Evolutionary conservation across 352 stramenopile species (phyloP).

Genomic region (Pythium pectinolyticum): DNA sequence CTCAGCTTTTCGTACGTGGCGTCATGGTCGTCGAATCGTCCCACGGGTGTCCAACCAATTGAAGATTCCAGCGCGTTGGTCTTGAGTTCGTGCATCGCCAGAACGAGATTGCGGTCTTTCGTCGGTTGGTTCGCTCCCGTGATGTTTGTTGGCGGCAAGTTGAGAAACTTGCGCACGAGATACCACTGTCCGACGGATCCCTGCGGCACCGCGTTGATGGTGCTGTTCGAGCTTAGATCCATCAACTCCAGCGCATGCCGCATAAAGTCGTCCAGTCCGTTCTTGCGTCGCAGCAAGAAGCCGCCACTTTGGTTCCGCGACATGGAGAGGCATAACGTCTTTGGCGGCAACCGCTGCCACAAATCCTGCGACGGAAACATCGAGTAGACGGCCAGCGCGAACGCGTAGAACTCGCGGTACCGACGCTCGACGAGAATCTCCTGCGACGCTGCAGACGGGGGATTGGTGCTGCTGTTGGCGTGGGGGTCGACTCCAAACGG

Average conservation of each 20-base stretch:
- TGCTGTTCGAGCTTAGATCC: slow-evolving; percentile 40
- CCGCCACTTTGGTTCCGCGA: slow-evolving; percentile 36
- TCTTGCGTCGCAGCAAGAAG: slow-evolving; percentile 65
- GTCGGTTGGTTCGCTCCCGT: slow-evolving; percentile 29
- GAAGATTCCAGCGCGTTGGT: slow-evolving; percentile 40
- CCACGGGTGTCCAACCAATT: slow-evolving; percentile 40
- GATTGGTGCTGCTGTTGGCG: neutral
- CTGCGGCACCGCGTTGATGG: too few relatives aligned
- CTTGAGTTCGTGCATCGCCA: slow-evolving; percentile 55
- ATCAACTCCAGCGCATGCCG: slow-evolving; percentile 59
- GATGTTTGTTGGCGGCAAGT: slow-evolving; percentile 37
- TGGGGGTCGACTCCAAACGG: neutral
- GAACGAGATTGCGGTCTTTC: slow-evolving; percentile 54
- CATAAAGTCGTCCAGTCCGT: slow-evolving; percentile 68
- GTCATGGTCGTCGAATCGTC: slow-evolving; percentile 43
- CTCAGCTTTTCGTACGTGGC: slow-evolving; percentile 51
- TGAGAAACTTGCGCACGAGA: slow-evolving; percentile 63
- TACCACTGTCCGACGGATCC: slow-evolving; percentile 68
- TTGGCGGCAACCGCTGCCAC: slow-evolving; percentile 60
- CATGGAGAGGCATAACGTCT: slow-evolving; percentile 51
- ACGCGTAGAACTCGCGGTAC: slow-evolving; percentile 79
- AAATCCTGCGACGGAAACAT: slow-evolving; percentile 66
- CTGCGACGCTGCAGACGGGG: neutral
- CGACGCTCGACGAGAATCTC: slow-evolving; percentile 62
- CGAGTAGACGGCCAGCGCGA: slow-evolving; percentile 53